Percentiles rank a stretch among this genome's conserved stretches.
Evolutionary conservation across 2,329 filamentous ascomycete genomes (phyloP).

Genomic region (Claviceps sp.): DNA sequence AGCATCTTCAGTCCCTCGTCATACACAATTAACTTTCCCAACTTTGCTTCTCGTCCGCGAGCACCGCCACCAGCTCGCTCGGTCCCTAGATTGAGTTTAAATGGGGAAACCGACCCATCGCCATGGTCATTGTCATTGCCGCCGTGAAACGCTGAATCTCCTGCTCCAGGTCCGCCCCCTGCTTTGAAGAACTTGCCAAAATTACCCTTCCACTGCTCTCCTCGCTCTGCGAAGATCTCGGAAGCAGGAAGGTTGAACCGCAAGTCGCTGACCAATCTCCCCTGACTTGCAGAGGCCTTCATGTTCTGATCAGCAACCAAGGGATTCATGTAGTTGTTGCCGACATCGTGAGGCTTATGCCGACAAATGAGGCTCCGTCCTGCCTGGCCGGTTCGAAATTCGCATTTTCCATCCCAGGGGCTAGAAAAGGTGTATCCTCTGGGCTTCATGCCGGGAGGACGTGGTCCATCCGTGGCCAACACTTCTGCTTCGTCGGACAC

Average conservation of each 20-base stretch:
- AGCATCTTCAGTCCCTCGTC: slow-evolving; percentile 92
- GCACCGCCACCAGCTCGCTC: slow-evolving; percentile 81
- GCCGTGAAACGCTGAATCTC: slow-evolving; percentile 5
- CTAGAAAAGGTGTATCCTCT: slow-evolving; percentile 67
- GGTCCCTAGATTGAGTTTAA: slow-evolving; percentile 64
- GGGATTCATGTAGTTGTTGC: slow-evolving; percentile 25
- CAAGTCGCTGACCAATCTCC: slow-evolving; percentile 55
- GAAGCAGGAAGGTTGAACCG: slow-evolving; percentile 72
- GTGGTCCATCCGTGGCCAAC: slow-evolving; percentile 1
- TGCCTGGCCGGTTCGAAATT: slow-evolving; percentile 66
- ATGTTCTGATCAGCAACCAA: slow-evolving; percentile 23
- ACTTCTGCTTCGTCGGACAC: background rate
- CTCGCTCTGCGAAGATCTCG: slow-evolving; percentile 30
- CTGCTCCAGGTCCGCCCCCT: slow-evolving; percentile 13
- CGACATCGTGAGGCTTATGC: slow-evolving; percentile 46
- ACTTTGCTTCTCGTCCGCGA: slow-evolving; percentile 73
- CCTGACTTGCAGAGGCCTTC: background rate
- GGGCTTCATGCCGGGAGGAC: slow-evolving; percentile 26
- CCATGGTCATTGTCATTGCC: slow-evolving; percentile 25
- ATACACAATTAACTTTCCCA: slow-evolving; percentile 84
- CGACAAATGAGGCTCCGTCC: slow-evolving; percentile 65
- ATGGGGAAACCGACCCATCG: slow-evolving; percentile 23
- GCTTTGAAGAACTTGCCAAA: slow-evolving; percentile 28
- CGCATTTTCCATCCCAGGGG: slow-evolving; percentile 78
- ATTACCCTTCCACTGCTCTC: slow-evolving; percentile 26